Conservation (phyloP, 1,139 yeast genomes). For the Pichia terricola region DNA sequence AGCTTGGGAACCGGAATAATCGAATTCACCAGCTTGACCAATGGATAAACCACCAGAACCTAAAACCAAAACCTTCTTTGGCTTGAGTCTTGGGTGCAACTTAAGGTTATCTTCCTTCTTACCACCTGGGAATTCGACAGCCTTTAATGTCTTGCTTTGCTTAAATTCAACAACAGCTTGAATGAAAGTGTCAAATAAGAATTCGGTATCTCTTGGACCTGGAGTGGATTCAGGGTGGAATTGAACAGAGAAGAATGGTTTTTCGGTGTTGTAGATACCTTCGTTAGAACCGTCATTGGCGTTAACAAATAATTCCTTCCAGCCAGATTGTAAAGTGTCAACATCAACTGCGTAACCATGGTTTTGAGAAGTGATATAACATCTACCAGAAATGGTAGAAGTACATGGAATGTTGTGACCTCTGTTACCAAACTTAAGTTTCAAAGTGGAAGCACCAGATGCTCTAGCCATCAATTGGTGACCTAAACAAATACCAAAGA, state of each 20-base stretch:
- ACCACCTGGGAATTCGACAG: conserved; percentile 91
- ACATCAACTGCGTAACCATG: conserved; percentile 98
- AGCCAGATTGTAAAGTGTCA: conserved; percentile 58
- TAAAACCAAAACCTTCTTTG: conserved; percentile 87
- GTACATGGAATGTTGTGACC: conserved; percentile 99
- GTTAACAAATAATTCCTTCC: conserved; percentile 93
- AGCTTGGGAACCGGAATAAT: conserved; percentile 88
- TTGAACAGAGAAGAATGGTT: conserved; percentile 97
- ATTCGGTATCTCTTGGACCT: conserved; percentile 98
- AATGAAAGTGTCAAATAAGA: conserved; percentile 89
- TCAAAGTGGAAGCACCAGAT: conserved; percentile 83
- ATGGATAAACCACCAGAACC: conserved; percentile 99
- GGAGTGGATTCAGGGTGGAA: conserved; percentile 99
- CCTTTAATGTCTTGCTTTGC: conserved; percentile 44
- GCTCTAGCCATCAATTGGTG: conserved; percentile 97
- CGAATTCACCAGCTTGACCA: conserved; percentile 99
- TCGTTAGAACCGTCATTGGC: conserved; percentile 97
- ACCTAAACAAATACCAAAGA: conserved; percentile 97
- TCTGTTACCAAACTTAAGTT: conserved; percentile 97
- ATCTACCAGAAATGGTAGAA: conserved; percentile 83
- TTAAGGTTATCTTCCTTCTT: conserved; percentile 59
- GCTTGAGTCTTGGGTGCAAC: conserved; percentile 68
- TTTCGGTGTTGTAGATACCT: conserved; percentile 85
- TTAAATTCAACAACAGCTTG: conserved; percentile 63
- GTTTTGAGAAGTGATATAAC: conserved; percentile 98